phyloP scores from a whole-genome alignment of 306 rosid species.

The Acacia acuminata region DNA sequence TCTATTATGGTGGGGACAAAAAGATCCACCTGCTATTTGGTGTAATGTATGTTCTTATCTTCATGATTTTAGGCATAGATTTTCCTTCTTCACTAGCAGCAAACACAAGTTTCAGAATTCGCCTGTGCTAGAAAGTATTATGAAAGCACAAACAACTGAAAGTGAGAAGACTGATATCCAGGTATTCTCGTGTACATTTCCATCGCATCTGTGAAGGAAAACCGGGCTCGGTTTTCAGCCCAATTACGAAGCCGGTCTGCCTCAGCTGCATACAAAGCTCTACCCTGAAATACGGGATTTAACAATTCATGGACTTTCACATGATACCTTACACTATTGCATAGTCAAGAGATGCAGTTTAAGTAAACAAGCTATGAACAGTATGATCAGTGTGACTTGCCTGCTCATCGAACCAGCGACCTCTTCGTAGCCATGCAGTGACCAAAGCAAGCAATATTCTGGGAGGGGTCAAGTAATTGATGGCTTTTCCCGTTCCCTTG shows the following conservation, averaged over 20 bases:
- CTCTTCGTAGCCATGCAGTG: slow-evolving; percentile 89
- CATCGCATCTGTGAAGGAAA: slow-evolving; percentile 91
- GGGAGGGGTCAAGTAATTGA: slow-evolving; percentile 95
- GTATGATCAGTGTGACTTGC: slow-evolving; percentile 32
- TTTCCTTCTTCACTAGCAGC: slow-evolving; percentile 20
- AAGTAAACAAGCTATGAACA: neutral
- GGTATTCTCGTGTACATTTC: slow-evolving; percentile 90
- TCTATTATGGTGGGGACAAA: slow-evolving; percentile 35
- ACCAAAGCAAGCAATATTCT: slow-evolving; percentile 92
- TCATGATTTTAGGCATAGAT: slow-evolving; percentile 32
- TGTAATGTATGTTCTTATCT: slow-evolving; percentile 25
- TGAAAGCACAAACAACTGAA: slow-evolving; percentile 93
- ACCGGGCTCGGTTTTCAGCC: slow-evolving; percentile 91
- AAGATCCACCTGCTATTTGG: slow-evolving; percentile 40
- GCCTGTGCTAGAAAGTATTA: slow-evolving; percentile 82
- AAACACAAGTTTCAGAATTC: neutral
- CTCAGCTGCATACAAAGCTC: slow-evolving; percentile 89
- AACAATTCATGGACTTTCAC: neutral
- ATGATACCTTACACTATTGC: neutral
- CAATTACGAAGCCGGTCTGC: slow-evolving; percentile 93
- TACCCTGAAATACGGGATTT: slow-evolving; percentile 58
- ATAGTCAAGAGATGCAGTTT: neutral
- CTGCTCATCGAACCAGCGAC: slow-evolving; percentile 97
- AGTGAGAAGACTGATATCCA: slow-evolving; percentile 98
- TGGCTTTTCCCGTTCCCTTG: slow-evolving; percentile 88